phyloP scores from a whole-genome alignment of 2,329 filamentous ascomycete species.

The Fusarium nanum region DNA sequence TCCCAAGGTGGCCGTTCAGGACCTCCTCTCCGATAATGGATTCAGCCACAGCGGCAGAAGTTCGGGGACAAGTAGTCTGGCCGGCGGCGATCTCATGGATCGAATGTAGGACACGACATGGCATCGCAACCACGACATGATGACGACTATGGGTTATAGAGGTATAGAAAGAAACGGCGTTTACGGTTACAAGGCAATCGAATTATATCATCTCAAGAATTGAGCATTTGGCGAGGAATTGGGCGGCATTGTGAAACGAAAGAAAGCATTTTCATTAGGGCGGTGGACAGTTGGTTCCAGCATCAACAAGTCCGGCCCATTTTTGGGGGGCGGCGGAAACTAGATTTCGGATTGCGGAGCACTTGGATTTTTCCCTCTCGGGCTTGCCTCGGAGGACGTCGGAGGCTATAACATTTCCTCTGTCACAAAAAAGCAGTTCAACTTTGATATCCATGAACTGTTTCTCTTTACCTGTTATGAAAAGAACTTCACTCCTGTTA shows the following conservation, averaged over 20 bases:
- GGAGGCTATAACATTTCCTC: constrained; percentile 36
- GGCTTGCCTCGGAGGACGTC: constrained; percentile 46
- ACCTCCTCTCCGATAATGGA: constrained; percentile 77
- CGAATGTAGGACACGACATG: constrained; percentile 55
- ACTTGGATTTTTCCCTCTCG: constrained; percentile 48
- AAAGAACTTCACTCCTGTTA: constrained; percentile 46
- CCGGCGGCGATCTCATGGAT: constrained; percentile 76
- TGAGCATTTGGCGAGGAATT: constrained; percentile 43
- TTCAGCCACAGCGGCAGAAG: constrained; percentile 80
- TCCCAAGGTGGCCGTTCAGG: constrained; percentile 89
- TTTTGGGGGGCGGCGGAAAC: constrained; percentile 40
- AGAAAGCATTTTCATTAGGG: constrained; percentile 38
- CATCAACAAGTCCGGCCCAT: constrained; percentile 17
- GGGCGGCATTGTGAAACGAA: constrained; percentile 44
- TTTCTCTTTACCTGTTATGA: constrained; percentile 27
- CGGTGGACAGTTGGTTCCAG: constrained; percentile 19
- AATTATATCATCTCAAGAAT: constrained; percentile 41
- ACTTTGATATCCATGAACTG: constrained; percentile 37
- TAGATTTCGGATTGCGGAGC: constrained; percentile 48
- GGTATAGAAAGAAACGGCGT: constrained; percentile 56
- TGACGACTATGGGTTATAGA: constrained; percentile 55
- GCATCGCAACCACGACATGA: constrained; percentile 51
- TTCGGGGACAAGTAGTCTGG: constrained; percentile 80
- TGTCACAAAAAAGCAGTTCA: constrained; percentile 41
- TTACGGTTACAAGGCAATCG: constrained; percentile 48